Evolutionary conservation across 2,329 filamentous ascomycete genomes (phyloP), one percentile per base, ranked within the genome.

Genomic region (Ascochyta pisi): DNA sequence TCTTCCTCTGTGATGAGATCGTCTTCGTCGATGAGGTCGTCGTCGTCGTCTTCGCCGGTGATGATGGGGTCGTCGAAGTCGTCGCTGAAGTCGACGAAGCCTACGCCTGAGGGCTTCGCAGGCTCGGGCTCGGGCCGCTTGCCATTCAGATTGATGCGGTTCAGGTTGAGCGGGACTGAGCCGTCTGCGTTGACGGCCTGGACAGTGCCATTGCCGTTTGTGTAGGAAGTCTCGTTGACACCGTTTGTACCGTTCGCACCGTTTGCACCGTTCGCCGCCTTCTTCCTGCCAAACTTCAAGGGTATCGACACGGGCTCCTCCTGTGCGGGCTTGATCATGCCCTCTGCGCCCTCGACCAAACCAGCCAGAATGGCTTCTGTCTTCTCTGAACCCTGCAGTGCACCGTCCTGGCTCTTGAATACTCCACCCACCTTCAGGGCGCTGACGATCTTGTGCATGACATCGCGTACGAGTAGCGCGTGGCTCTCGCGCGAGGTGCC

Each of bases 1-100:
- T 99, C 94, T 59, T 92, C 91, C 69, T 93, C 92, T 3, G 89
- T 91, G 66, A 99, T 81, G 29, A 99, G 81, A 9, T 87, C 88
- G 69, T 97, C 89, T 75, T 98, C 95, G 71, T 98, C 92, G 64
- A 99, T 95, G 50, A 96, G 78, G 51, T 96, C 93, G 62, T 96
- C 92, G 50, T 96, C 93, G 61, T 96, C 92, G 66, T 92, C 89
- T 58, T 84, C 84, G 49, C 82, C 82, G 31, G 75, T 79, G 54
- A 79, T 84, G 70, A 78, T 68, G n/a, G 70, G 79, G 56, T 78
- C 77, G 60, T 81, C 82, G 53, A 88, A 81, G 62, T 91, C 87
- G 63, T 89, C 85, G 62, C 82, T 83, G 58, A 88, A 84, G 67
- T 89, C 87, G 34, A 90, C 84, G 63, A 76, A 76, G 50, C 73